Conservation (phyloP, 83 land plant genomes). For the Thuja plicata region DNA sequence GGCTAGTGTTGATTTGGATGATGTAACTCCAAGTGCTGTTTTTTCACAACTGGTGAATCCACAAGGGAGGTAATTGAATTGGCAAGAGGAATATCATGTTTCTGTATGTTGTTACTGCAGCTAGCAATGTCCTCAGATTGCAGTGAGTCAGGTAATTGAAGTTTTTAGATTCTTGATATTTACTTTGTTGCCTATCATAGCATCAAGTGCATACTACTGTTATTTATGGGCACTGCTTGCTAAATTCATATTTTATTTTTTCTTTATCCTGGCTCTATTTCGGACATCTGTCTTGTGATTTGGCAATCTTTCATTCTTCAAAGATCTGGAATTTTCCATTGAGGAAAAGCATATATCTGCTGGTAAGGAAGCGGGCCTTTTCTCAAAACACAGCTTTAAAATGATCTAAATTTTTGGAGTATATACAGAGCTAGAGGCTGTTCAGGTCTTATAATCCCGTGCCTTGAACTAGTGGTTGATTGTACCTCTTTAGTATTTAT, state of each 20-base stretch:
- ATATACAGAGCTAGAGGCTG: neutral
- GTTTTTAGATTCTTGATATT: neutral
- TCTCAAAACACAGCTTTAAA: neutral
- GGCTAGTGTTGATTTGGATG: slow-evolving; percentile 1
- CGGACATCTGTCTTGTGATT: neutral
- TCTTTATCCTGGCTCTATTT: neutral
- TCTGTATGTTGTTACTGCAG: neutral
- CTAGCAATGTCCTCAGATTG: neutral
- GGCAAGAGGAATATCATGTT: neutral
- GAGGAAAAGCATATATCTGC: neutral
- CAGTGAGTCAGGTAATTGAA: slow-evolving; percentile 5
- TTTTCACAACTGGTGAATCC: slow-evolving; percentile 47
- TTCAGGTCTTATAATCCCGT: neutral
- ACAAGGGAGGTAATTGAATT: slow-evolving; percentile 45
- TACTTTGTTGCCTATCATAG: neutral
- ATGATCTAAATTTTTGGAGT: neutral
- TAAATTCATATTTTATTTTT: neutral
- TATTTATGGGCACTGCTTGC: neutral
- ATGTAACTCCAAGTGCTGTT: neutral
- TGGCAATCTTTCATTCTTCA: neutral
- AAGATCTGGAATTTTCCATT: neutral
- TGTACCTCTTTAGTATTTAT: neutral
- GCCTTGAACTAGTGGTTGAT: neutral
- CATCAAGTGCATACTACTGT: neutral
- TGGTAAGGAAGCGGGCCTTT: neutral